Evolutionary conservation across 2,329 filamentous ascomycete species (phyloP).

Genomic region (Pseudogymnoascus sp.): DNA sequence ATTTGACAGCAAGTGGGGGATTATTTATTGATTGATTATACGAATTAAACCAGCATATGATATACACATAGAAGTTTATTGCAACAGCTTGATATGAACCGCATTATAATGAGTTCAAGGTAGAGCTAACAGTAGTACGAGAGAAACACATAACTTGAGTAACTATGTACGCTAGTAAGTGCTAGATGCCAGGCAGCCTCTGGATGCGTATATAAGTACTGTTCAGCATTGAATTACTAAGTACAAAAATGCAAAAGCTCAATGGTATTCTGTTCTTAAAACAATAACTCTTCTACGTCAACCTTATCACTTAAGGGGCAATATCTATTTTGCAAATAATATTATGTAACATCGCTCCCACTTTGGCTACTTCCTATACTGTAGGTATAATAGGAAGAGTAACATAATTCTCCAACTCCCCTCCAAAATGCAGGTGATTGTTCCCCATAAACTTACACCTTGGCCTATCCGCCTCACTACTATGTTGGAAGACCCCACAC

Average conservation of each 20-base stretch:
- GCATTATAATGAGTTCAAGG: not conserved
- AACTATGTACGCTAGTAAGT: not conserved
- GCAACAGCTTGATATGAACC: not conserved
- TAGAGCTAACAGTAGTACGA: not conserved
- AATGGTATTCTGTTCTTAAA: not conserved
- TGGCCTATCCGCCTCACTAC: slow-evolving; percentile 22
- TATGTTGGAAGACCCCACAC: not conserved
- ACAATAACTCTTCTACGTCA: not conserved
- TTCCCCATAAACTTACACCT: slow-evolving; percentile 35
- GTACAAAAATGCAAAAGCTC: not conserved
- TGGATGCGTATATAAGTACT: not conserved
- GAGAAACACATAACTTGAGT: not conserved
- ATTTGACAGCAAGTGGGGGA: slow-evolving; percentile 30
- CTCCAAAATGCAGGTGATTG: slow-evolving; percentile 46
- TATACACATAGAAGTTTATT: not conserved
- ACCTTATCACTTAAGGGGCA: not conserved
- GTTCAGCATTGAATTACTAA: not conserved
- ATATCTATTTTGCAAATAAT: not conserved
- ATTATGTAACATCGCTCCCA: not conserved
- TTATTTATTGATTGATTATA: slow-evolving; percentile 17
- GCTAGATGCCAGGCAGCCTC: not conserved
- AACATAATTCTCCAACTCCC: slow-evolving; percentile 41
- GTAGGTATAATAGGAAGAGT: slow-evolving; percentile 43
- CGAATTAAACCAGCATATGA: not conserved
- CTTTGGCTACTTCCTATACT: not conserved